phyloP scores from a whole-genome alignment of 164 flowering plant genomes.

The Santalum album region DNA sequence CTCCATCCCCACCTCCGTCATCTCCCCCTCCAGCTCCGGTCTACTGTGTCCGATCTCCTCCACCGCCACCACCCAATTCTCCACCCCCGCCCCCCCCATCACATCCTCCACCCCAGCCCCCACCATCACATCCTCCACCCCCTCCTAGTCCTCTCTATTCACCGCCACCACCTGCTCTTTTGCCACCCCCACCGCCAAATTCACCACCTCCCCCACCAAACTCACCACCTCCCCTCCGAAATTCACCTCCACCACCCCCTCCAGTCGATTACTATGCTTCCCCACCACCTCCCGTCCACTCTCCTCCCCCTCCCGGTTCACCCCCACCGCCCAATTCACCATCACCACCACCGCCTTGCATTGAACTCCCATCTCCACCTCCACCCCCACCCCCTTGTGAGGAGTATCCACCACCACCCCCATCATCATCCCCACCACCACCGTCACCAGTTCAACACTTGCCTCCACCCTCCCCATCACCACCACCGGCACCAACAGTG shows the following conservation, averaged over 20 bases:
- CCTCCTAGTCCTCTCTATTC: constrained; percentile 11
- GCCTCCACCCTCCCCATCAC: constrained; percentile 6
- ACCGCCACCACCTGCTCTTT: constrained; percentile 25
- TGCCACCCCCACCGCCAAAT: constrained; percentile 25
- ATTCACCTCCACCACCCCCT: constrained; percentile 22
- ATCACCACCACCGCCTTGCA: constrained; percentile 24
- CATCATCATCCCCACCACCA: constrained; percentile 18
- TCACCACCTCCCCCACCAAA: constrained; percentile 25
- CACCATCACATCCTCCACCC: constrained; percentile 22
- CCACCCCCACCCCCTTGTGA: constrained; percentile 35
- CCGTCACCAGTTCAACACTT: constrained; percentile 15
- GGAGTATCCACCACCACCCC: constrained; percentile 28
- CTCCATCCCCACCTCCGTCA: constrained; percentile 17
- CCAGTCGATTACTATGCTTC: constrained; percentile 8
- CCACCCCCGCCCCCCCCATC: constrained; percentile 35
- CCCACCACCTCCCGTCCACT: constrained; percentile 18
- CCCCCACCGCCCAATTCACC: constrained; percentile 14
- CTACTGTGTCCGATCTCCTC: constrained; percentile 16
- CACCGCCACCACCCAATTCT: background rate
- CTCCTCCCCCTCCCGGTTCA: constrained; percentile 23
- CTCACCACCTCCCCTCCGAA: constrained; percentile 27
- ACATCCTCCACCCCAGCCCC: constrained; percentile 21
- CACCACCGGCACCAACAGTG: constrained; percentile 8
- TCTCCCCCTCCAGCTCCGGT: constrained; percentile 22
- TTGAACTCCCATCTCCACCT: constrained; percentile 29